Evolutionary conservation across 1,139 yeast genomes (phyloP).

Genomic region (Taphrina communis): DNA sequence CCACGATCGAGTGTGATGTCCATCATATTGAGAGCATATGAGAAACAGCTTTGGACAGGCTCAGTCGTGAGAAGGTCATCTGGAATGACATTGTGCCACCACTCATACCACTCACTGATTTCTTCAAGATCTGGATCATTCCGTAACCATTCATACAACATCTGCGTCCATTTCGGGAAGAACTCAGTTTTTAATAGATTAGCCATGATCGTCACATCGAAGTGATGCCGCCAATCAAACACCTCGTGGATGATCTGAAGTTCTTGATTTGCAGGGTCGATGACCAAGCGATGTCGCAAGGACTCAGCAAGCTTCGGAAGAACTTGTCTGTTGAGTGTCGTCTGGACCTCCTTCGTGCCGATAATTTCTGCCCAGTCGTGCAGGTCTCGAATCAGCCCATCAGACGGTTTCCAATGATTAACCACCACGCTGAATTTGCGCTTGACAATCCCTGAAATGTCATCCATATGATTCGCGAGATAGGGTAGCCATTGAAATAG

Average conservation of each 20-base stretch:
- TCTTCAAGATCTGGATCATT: conserved; percentile 47
- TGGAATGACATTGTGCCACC: conserved; percentile 51
- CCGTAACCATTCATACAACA: conserved; percentile 50
- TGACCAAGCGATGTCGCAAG: conserved; percentile 47
- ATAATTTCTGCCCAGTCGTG: conserved; percentile 54
- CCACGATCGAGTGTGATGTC: conserved; percentile 51
- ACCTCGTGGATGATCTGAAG: conserved; percentile 47
- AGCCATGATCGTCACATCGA: conserved; percentile 48
- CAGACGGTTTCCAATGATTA: conserved; percentile 52
- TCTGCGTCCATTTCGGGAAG: conserved; percentile 52
- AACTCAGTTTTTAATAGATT: conserved; percentile 49
- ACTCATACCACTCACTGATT: conserved; percentile 50
- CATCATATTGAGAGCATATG: conserved; percentile 51
- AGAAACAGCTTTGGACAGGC: conserved; percentile 48
- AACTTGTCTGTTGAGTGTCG: conserved; percentile 49
- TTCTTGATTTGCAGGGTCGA: conserved; percentile 52
- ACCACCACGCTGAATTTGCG: conserved; percentile 52
- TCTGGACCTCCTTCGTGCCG: conserved; percentile 50
- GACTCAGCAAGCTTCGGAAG: conserved; percentile 52
- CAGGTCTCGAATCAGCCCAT: conserved; percentile 50
- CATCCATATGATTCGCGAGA: conserved; percentile 47
- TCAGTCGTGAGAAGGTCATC: conserved; percentile 46
- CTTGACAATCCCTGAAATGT: conserved; percentile 50
- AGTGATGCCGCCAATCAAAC: conserved; percentile 49
- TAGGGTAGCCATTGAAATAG: conserved; percentile 58